Evolutionary conservation across 2,329 filamentous ascomycete genomes (phyloP).

Genomic region (Sarocladium strictum): DNA sequence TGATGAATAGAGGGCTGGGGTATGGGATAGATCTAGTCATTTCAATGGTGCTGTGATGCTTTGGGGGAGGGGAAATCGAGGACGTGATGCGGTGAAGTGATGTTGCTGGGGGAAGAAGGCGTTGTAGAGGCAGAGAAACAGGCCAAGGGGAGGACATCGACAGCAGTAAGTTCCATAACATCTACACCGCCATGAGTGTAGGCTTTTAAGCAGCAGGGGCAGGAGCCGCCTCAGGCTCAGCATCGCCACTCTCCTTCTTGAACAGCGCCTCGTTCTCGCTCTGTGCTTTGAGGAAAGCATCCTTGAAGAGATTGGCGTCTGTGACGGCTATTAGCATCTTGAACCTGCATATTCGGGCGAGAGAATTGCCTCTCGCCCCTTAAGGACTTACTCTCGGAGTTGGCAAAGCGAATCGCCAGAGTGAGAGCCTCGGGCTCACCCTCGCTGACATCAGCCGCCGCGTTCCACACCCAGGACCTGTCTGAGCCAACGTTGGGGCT

Average conservation of each 20-base stretch:
- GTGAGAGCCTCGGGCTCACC: conserved; percentile 95
- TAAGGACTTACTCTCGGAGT: conserved; percentile 79
- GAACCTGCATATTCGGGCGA: neutral
- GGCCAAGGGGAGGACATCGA: neutral
- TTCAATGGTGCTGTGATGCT: neutral
- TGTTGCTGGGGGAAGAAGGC: neutral
- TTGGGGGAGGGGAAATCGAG: neutral
- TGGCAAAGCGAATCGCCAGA: conserved; percentile 94
- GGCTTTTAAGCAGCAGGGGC: conserved; percentile 12
- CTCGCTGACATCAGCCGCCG: conserved; percentile 94
- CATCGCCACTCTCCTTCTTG: conserved; percentile 36
- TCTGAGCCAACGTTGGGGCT: conserved; percentile 97
- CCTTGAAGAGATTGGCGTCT: conserved; percentile 98
- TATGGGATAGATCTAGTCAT: conserved; percentile 3
- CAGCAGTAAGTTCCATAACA: neutral
- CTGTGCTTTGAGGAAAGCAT: conserved; percentile 93
- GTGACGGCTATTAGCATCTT: conserved; percentile 11
- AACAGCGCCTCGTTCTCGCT: conserved; percentile 92
- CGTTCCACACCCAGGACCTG: conserved; percentile 99
- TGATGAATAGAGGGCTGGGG: neutral
- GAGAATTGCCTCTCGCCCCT: neutral
- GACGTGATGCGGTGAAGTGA: neutral
- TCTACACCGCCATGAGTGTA: neutral
- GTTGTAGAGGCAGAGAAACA: neutral
- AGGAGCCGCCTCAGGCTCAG: conserved; percentile 12